Conservation (phyloP, 1,284 basidiomycete species). For the Gomphus bonarii region DNA sequence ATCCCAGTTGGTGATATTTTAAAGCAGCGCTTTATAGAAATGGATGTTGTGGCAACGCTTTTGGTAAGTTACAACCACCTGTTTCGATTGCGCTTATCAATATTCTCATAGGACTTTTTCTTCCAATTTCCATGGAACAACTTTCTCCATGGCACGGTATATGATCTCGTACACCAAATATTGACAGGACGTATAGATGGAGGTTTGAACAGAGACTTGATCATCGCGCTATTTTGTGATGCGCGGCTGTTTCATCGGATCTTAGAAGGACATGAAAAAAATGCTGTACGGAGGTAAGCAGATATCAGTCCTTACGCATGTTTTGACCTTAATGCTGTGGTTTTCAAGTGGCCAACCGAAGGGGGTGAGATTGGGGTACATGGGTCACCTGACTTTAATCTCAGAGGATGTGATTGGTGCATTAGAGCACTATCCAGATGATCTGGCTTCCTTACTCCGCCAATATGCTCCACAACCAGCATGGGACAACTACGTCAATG, state of each 20-base stretch:
- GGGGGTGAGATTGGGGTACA: slow-evolving; percentile 80
- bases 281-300: slow-evolving; percentile 63
- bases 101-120: slow-evolving; percentile 65
- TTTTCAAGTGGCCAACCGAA: slow-evolving; percentile 36
- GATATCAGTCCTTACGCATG: slow-evolving; percentile 3
- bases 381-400: slow-evolving; percentile 95
- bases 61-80: slow-evolving; percentile 40
- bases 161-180: slow-evolving; percentile 94
- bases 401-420: slow-evolving; percentile 83
- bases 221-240: slow-evolving; percentile 72
- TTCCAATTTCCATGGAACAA: slow-evolving; percentile 98
- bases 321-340: background rate
- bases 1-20: slow-evolving; percentile 56
- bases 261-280: slow-evolving; percentile 71
- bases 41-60: slow-evolving; percentile 62
- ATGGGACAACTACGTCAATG: slow-evolving; percentile 83
- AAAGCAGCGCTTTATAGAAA: slow-evolving; percentile 67
- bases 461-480: slow-evolving; percentile 64
- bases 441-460: slow-evolving; percentile 57
- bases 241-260: slow-evolving; percentile 73
- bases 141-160: slow-evolving; percentile 94
- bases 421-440: slow-evolving; percentile 77
- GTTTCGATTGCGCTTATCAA: slow-evolving; percentile 8
- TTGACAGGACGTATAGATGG: slow-evolving; percentile 77
- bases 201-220: slow-evolving; percentile 73